Conservation (phyloP, 2,329 filamentous ascomycete genomes). For the Verticillium albo-atrum region DNA sequence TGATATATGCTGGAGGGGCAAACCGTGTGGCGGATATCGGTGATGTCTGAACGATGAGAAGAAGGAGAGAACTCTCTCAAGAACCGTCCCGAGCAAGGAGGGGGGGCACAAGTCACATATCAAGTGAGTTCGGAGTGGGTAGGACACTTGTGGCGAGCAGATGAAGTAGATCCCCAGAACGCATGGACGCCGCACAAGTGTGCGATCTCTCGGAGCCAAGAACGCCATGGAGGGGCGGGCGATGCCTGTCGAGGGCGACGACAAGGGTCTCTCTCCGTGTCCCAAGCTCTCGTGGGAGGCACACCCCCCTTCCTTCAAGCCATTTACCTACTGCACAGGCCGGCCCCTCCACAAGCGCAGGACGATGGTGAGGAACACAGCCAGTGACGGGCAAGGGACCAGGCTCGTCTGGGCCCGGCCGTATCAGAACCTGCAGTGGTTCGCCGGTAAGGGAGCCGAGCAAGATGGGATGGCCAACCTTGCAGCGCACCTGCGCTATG, state of each 20-base stretch:
- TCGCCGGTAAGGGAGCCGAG: not conserved
- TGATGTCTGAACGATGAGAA: not conserved
- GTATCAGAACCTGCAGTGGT: not conserved
- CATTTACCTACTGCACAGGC: not conserved
- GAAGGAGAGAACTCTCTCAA: not conserved
- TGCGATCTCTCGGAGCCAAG: not conserved
- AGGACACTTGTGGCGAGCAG: not conserved
- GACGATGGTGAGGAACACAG: not conserved
- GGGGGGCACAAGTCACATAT: not conserved
- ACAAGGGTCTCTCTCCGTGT: not conserved
- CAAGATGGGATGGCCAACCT: not conserved
- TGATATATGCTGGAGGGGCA: not conserved
- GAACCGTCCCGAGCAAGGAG: not conserved
- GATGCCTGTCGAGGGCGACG: not conserved
- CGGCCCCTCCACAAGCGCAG: not conserved
- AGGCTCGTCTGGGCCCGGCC: not conserved
- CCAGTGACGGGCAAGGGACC: not conserved
- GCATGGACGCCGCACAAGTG: not conserved
- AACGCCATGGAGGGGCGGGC: not conserved
- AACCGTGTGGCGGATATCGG: not conserved
- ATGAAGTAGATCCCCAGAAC: not conserved
- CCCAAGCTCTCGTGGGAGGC: not conserved
- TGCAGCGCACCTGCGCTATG: not conserved
- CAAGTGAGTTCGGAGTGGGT: not conserved
- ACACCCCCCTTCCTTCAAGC: not conserved